A percentile compares a stretch with the other conserved stretches of the same genome.
Conservation (phyloP, 805 yeast species). For the Metschnikowia proteae region DNA sequence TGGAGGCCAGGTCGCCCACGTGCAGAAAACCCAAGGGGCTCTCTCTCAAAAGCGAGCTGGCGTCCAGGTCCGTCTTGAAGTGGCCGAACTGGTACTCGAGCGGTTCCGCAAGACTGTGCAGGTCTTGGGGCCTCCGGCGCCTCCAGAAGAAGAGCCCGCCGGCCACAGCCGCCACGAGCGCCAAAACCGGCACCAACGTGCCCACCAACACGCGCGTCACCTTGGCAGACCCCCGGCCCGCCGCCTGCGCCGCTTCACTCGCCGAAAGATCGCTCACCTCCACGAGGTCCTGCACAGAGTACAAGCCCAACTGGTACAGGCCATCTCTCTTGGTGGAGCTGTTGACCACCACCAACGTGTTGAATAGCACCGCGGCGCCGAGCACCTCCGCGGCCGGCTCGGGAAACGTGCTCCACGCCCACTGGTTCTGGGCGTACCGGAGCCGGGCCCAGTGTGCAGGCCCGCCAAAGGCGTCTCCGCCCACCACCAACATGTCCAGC, state of each 20-base stretch:
- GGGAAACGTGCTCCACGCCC: conserved; percentile 37
- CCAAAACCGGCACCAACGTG: conserved; percentile 34
- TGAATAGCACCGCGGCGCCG: conserved; percentile 53
- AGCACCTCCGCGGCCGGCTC: conserved; percentile 22
- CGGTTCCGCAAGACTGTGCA: conserved; percentile 9
- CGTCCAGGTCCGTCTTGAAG: conserved; percentile 17
- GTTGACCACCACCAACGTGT: conserved; percentile 45
- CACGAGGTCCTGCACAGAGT: conserved; percentile 35
- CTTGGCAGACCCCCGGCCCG: neutral
- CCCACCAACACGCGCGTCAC: conserved; percentile 33
- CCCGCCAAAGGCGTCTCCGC: conserved; percentile 48
- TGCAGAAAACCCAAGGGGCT: conserved; percentile 13
- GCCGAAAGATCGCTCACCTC: conserved; percentile 25
- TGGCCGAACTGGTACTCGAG: conserved; percentile 18
- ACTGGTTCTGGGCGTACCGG: conserved; percentile 26
- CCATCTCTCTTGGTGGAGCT: conserved; percentile 21
- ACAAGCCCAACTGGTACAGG: conserved; percentile 38
- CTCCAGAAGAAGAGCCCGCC: conserved; percentile 11
- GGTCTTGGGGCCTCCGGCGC: conserved; percentile 5
- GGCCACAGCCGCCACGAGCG: conserved; percentile 17
- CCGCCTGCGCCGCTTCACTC: conserved; percentile 17
- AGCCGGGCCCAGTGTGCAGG: conserved; percentile 44
- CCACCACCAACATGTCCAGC: conserved; percentile 49
- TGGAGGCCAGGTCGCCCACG: conserved; percentile 31
- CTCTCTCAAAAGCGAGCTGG: conserved; percentile 8